phyloP scores from a whole-genome alignment of 2,329 filamentous ascomycete genomes.

The Fusarium sp. region DNA sequence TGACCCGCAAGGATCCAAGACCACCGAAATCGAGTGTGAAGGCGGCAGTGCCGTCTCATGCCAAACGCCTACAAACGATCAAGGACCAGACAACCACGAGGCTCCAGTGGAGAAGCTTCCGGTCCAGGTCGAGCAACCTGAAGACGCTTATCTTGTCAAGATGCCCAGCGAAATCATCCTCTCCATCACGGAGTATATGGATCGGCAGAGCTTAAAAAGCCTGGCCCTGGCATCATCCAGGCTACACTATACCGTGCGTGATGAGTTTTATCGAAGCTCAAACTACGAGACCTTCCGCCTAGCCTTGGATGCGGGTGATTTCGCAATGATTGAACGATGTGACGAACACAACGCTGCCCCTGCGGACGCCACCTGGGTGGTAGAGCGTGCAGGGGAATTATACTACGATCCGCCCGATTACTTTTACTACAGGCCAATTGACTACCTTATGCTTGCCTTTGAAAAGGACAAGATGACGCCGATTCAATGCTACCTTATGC shows the following conservation, averaged over 20 bases:
- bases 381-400: no score
- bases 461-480: background rate
- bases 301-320: background rate
- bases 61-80: background rate
- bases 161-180: background rate
- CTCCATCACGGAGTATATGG: background rate
- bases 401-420: no score
- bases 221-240: background rate
- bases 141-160: background rate
- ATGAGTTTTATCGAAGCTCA: background rate
- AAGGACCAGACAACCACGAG: background rate
- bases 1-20: background rate
- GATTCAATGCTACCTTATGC: background rate
- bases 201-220: background rate
- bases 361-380: background rate
- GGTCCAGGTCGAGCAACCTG: background rate
- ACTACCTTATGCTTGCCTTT: background rate
- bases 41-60: background rate
- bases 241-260: background rate
- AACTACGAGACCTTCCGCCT: background rate
- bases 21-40: background rate
- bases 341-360: background rate
- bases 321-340: background rate
- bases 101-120: background rate
- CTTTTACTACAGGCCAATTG: background rate